Evolutionary conservation across 2,329 filamentous ascomycete genomes (phyloP), one percentile per base, ranked within the genome.

Genomic region (Trichophaea hybrida): DNA sequence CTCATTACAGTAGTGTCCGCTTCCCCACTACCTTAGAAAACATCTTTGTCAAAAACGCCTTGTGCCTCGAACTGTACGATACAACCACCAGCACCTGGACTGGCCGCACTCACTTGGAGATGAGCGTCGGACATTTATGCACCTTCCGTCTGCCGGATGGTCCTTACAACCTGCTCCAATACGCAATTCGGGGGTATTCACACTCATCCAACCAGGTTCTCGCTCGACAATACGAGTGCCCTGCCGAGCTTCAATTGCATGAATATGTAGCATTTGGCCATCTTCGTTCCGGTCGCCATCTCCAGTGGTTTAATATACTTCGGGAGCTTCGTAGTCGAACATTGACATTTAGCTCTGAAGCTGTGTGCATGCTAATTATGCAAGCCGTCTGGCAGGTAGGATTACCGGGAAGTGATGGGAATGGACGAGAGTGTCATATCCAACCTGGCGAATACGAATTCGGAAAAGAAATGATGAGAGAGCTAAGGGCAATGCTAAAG

Each of bases 231-330:
- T 69, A 65, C 0, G 55, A 68, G 0, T 82, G 79, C 53, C 79
- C 81, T 0, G 7, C 59, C 0, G 65, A 74, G 24, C 70, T 85
- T 58, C 72, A 75, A 0, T 60, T 80, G 0, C 74, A 76, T 0
- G 80, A 85, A 57, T 83, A 75, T 67, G 77, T 78, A 55, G 72
- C 75, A 0, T 74, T 83, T 15, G 72, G 73, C 0, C 67, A 74
- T 0, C 63, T 84, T 1, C 74, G 76, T 0, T 67, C 76, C 1
- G 80, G 80, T 0, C 60, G 72, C 15, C 66, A 69, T 0, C 69
- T 81, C 6, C 77, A 80, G 54, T 84, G 80, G 77, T 66, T 72
- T 6, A 83, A 82, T 57, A 75, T 84, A 2, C 66, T 80, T 0
- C 66, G 72, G 0, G 76, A 82, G 64, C 68, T 84, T 2, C 68